Base-by-base conservation (phyloP, 73 alveolate genomes). In the Paramecium primaurelia region DNA sequence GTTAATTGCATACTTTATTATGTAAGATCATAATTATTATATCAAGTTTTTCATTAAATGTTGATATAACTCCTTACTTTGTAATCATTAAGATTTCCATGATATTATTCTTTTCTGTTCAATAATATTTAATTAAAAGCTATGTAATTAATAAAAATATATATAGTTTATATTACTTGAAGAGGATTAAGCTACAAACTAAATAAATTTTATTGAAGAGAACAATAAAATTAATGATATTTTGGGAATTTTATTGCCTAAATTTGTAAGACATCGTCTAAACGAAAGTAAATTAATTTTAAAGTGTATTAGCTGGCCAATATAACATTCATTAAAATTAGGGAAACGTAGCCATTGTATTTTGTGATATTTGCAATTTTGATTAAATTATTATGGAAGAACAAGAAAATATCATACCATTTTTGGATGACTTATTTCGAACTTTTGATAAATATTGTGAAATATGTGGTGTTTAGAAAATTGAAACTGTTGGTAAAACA, bases 401-500 rank as follows among this genome's bases (percentile, higher is more conserved):
- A 69, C 42, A 87, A 54, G 71, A 44, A 20, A 87, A 87, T 49
- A 87, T 77, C 2, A 77, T 87, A 8, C 30, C 69, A 38, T 64
- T 87, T 8, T 64, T 87, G 28, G 93, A 87, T 87, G 86, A 37
- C 12, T 59, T 87, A n/a, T 87, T 64, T 64, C 71, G 89, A 64
- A 40, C 64, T 8, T 87, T 87, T 58, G 93, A 87, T 87, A 32
- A 64, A 51, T 73, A 58, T 38, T 87, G 93, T 58, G 64, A 59
- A 36, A 28, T 49, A 87, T 64, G 86, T 68, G 93, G 93, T 3
- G 88, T 87, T 87, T 11, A 87, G n/a, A 87, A 87, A 64, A 87
- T 87, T 14, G 93, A 87, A 87, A 87, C 93, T 64, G 93, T 87
- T 14, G 93, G 88, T 1, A 87, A 87, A 87, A 87, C 93, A 1